Evolutionary conservation across 768 basidiomycete genomes (phyloP), one percentile per base, ranked within the genome.

Genomic region (Lanmaoa pseudosensibilis): DNA sequence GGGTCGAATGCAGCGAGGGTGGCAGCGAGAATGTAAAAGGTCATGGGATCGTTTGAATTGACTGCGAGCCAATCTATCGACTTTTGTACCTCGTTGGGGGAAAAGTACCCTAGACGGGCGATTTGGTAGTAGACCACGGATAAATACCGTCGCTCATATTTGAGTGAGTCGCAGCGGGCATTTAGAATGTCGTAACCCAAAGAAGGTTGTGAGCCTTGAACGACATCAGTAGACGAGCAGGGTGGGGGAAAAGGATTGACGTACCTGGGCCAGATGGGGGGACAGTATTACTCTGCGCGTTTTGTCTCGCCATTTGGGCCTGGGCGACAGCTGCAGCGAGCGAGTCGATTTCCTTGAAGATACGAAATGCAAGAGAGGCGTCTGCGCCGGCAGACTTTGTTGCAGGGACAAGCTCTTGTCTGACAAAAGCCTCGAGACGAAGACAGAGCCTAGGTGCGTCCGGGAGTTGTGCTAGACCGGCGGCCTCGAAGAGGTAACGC

Each of bases 41-140:
- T 80, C 75, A 90, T 82, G 19, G 84, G 70, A 58, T 92, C 87
- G 48, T 82, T 83, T n/a, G 85, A 78, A 60, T 85, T 83, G 23
- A 72, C 69, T 18, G 81, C 75, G 9, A 93, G 77, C 87, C 92
- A 91, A 48, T 90, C 84, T n/a, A 90, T 73, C 27, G 88, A 72
- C 41, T 71, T 72, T 62, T 83, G 82, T 25, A 92, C 69, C 60
- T 93, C 91, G 54, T 70, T 73, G 0, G 83, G 75, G 1, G 80
- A 75, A 40, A 92, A 70, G 62, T 79, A 80, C 1, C 87, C 89
- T 44, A 86, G 73, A 30, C 86, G 81, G 19, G 84, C 80, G 52
- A 92, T 74, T 25, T 83, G 74, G 68, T 80, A 84, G 36, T 91
- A 77, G 15, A 83, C 77, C n/a, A 79, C 77, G 19, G 84, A 83